Conservation (phyloP, 148 eudicot genomes). For the Limonium bicolor region DNA sequence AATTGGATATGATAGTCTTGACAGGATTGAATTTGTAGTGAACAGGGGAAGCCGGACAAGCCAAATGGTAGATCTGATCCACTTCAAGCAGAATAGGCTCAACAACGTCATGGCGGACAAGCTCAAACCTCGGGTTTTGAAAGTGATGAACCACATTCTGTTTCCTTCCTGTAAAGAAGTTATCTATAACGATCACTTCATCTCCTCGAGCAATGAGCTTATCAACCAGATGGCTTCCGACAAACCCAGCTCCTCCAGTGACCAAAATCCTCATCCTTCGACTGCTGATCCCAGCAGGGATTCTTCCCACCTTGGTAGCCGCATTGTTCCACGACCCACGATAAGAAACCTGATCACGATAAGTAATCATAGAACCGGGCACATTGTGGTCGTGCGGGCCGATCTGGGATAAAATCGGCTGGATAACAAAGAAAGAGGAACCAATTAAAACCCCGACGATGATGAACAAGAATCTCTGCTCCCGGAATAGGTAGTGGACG, state of each 20-base stretch:
- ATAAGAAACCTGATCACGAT: slow-evolving; percentile 2
- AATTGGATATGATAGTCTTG: slow-evolving; percentile 98
- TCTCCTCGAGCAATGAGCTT: slow-evolving; percentile 67
- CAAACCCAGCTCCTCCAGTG: slow-evolving; percentile 89
- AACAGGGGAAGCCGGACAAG: slow-evolving; percentile 97
- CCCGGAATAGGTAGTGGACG: slow-evolving; percentile 55
- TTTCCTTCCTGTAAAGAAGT: slow-evolving; percentile 82
- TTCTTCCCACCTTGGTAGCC: slow-evolving; percentile 33
- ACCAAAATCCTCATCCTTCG: slow-evolving; percentile 77
- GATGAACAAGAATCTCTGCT: slow-evolving; percentile 64
- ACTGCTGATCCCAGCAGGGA: slow-evolving; percentile 58
- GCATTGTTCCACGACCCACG: slow-evolving; percentile 1
- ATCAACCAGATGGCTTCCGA: slow-evolving; percentile 82
- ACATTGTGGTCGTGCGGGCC: slow-evolving; percentile 18
- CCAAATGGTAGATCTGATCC: slow-evolving; percentile 92
- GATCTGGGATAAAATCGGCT: slow-evolving; percentile 11
- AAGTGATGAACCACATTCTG: slow-evolving; percentile 86
- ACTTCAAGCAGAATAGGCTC: slow-evolving; percentile 81
- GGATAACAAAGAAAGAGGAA: slow-evolving; percentile 35
- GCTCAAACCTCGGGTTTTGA: slow-evolving; percentile 80
- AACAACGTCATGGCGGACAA: slow-evolving; percentile 92
- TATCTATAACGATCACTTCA: slow-evolving; percentile 85
- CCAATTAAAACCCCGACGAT: slow-evolving; percentile 56
- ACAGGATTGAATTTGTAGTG: slow-evolving; percentile 94
- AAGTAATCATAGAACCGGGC: slow-evolving; percentile 5